Conservation (phyloP, 805 yeast species). For the Sugiyamaella marilandica region DNA sequence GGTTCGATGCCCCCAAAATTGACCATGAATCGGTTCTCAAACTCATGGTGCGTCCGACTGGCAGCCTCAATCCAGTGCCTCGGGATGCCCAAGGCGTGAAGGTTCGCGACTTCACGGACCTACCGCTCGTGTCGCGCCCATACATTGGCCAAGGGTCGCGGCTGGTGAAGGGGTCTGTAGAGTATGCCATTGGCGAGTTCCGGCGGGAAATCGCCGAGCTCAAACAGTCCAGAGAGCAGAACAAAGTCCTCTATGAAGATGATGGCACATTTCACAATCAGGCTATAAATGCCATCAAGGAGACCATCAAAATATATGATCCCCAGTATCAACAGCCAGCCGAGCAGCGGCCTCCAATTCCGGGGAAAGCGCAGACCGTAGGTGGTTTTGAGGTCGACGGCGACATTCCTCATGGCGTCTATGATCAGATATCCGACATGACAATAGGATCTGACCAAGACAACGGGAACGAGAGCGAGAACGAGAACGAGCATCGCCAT, state of each 20-base stretch:
- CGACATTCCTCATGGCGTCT: slow-evolving; percentile 2
- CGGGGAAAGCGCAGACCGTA: not conserved
- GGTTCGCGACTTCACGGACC: slow-evolving; percentile 4
- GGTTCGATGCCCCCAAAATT: slow-evolving; percentile 53
- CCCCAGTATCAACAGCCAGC: not conserved
- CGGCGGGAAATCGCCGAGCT: slow-evolving; percentile 57
- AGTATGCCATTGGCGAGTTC: slow-evolving; percentile 50
- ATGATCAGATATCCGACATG: not conserved
- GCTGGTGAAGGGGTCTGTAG: slow-evolving; percentile 59
- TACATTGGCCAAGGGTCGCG: slow-evolving; percentile 48
- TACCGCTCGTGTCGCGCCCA: slow-evolving; percentile 11
- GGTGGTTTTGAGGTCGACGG: slow-evolving; percentile 9
- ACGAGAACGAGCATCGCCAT: not conserved
- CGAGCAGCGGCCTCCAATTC: not conserved
- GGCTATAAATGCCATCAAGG: slow-evolving; percentile 54
- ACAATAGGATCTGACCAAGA: not conserved
- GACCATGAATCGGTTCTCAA: slow-evolving; percentile 54
- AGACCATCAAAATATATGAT: slow-evolving; percentile 34
- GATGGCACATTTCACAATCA: slow-evolving; percentile 48
- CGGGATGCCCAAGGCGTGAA: slow-evolving; percentile 11
- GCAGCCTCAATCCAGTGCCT: slow-evolving; percentile 22
- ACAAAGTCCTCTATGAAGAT: slow-evolving; percentile 54
- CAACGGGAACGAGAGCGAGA: not conserved
- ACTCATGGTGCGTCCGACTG: slow-evolving; percentile 51
- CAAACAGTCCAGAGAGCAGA: slow-evolving; percentile 48